Conservation (phyloP, 345 rosid species). For the Brassica carinata region DNA sequence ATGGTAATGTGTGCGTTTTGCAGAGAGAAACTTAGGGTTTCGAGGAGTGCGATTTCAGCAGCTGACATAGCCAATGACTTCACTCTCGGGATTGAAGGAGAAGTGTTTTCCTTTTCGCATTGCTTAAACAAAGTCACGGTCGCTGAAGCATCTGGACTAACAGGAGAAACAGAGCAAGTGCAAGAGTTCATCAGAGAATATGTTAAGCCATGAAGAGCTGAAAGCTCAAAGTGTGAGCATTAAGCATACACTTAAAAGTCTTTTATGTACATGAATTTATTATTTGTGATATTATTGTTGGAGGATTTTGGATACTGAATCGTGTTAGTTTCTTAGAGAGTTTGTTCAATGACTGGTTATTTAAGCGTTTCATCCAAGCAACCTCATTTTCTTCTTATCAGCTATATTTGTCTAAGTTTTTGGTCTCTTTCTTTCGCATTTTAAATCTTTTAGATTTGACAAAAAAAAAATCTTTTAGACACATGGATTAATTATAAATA, state of each 20-base stretch:
- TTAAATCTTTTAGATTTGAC: neutral
- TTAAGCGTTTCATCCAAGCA: neutral
- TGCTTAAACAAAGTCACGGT: conserved; percentile 70
- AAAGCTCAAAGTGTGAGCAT: conserved; percentile 11
- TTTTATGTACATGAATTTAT: conserved; percentile 16
- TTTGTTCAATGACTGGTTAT: neutral
- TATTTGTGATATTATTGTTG: conserved; percentile 6
- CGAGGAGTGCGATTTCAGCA: conserved; percentile 69
- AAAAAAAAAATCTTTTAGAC: neutral
- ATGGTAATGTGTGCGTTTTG: conserved; percentile 5
- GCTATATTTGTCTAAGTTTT: neutral
- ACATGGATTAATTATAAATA: neutral
- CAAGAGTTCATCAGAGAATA: conserved; percentile 74
- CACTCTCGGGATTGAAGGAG: conserved; percentile 74
- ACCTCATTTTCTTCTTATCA: neutral
- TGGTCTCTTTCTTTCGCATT: neutral
- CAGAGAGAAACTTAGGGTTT: conserved; percentile 33
- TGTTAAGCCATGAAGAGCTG: conserved; percentile 57
- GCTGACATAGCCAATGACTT: conserved; percentile 82
- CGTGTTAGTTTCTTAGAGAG: conserved; percentile 2
- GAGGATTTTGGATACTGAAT: conserved; percentile 2
- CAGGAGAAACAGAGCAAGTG: conserved; percentile 60
- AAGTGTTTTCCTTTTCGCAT: conserved; percentile 68
- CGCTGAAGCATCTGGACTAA: conserved; percentile 79
- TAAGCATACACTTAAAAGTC: neutral